A percentile compares a stretch with the other conserved stretches of the same genome.
Conservation (phyloP, 441 rosid genomes). For the Rhodomyrtus psidioides region DNA sequence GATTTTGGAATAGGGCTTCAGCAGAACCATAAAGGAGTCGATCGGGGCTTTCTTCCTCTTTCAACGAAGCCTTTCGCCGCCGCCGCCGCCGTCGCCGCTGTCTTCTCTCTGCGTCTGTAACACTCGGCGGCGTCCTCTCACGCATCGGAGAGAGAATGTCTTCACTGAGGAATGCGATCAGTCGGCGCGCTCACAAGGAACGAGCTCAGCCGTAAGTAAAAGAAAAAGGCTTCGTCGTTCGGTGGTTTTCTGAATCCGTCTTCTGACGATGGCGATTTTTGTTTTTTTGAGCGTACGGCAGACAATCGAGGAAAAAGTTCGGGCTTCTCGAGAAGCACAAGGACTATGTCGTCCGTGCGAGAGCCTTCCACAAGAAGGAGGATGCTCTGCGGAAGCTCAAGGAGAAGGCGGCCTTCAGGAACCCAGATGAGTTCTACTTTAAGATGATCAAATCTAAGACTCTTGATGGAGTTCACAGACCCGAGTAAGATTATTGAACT, state of each 20-base stretch:
- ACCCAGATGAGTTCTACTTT: constrained; percentile 83
- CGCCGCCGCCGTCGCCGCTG: background rate
- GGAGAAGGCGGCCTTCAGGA: constrained; percentile 81
- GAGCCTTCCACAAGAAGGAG: constrained; percentile 68
- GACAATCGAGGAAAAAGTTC: constrained; percentile 60
- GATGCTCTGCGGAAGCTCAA: constrained; percentile 57
- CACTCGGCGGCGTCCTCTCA: background rate
- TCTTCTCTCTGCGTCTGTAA: background rate
- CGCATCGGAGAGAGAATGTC: constrained; percentile 36
- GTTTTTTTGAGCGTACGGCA: constrained; percentile 3
- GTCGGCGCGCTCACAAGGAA: constrained; percentile 73
- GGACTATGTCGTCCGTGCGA: constrained; percentile 81
- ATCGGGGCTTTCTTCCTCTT: background rate
- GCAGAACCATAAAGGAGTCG: background rate
- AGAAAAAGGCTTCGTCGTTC: background rate
- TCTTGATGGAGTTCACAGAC: constrained; percentile 48
- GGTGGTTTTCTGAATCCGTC: background rate
- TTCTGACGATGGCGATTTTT: background rate
- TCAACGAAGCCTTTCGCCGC: background rate
- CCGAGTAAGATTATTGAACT: constrained; percentile 32
- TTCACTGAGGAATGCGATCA: constrained; percentile 61
- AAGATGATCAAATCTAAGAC: constrained; percentile 69
- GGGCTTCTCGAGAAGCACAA: constrained; percentile 92
- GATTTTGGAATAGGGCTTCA: background rate
- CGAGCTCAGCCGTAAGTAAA: constrained; percentile 73